Evolutionary conservation across 2,329 filamentous ascomycete genomes (phyloP), one percentile per base, ranked within the genome.

Genomic region (Beauveria sp.): DNA sequence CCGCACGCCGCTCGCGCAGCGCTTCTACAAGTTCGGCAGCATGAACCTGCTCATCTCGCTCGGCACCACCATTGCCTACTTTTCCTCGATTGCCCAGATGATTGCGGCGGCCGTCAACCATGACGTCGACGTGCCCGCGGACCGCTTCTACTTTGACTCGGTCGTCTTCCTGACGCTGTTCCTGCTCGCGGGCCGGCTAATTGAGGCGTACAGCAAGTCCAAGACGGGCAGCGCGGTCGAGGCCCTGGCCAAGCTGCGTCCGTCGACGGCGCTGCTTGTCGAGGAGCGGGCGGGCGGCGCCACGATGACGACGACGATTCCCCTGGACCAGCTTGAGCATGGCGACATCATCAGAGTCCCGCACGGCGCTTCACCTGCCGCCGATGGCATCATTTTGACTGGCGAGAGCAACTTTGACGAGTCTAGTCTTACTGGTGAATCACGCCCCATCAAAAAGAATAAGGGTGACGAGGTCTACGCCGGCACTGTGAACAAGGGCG

Each of bases 11-110:
- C 71, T 96, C 4, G 67, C 90, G 18, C 83, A 88, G 66, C 81
- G 93, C 16, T 93, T 97, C 69, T 91, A 92, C 72, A 86, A 89
- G n/a, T 97, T 97, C 69, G 93, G 93, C 9, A 96, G 92, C 77
- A 97, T 97, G 93, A 96, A 96, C 70, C 88, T 96, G 77, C 82
- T 97, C 63, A 93, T 97, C 74, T 95, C 89, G 8, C 81, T 96
- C 2, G 93, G 92, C 6, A 96, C 93, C 0, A 88, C 86, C 2
- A 91, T 97, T 63, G 93, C 93, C 1, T 96, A 96, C 71, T 78
- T 96, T 64, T 87, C 91, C 0, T 96, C 91, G 0, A 77, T 96
- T 26, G 88, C 86, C 18, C 86, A 96, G 65, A 81, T 97, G 70
- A 87, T 91, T 57, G 83, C 86, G 7, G 75, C 73, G 0, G 83